Evolutionary conservation across 2,329 filamentous ascomycete genomes (phyloP).

Genomic region (Paraphoma sp.): DNA sequence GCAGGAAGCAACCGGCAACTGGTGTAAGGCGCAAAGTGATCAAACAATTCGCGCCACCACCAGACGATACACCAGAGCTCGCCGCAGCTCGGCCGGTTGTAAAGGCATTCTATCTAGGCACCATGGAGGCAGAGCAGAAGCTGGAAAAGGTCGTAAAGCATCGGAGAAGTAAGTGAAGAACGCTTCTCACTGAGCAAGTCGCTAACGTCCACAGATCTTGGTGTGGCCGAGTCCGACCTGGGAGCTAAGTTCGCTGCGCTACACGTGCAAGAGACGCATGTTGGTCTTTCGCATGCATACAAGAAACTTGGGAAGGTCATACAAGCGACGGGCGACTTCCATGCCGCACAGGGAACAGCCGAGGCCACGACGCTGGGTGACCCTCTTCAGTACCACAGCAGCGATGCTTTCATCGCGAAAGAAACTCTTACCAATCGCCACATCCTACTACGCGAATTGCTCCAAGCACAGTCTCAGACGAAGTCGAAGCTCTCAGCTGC

Average conservation of each 20-base stretch:
- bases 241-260: slow-evolving; percentile 88
- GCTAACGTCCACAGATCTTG: slow-evolving; percentile 70
- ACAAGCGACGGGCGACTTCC: slow-evolving; percentile 92
- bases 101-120: slow-evolving; percentile 92
- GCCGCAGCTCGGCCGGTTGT: slow-evolving; percentile 88
- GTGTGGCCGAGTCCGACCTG: slow-evolving; percentile 89
- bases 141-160: slow-evolving; percentile 93
- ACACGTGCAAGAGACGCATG: slow-evolving; percentile 88
- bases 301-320: slow-evolving; percentile 93
- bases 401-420: slow-evolving; percentile 97
- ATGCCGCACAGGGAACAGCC: slow-evolving; percentile 93
- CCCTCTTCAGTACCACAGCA: slow-evolving; percentile 91
- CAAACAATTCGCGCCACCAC: slow-evolving; percentile 97
- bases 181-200: neutral
- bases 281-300: slow-evolving; percentile 86
- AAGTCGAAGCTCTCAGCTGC: slow-evolving; percentile 84
- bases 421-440: slow-evolving; percentile 97
- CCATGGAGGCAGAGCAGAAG: slow-evolving; percentile 97
- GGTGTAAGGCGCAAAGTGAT: slow-evolving; percentile 93
- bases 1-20: slow-evolving; percentile 95
- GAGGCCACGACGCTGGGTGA: slow-evolving; percentile 95
- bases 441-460: slow-evolving; percentile 89
- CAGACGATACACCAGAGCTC: slow-evolving; percentile 95
- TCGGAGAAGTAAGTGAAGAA: slow-evolving; percentile 71
- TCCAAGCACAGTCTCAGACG: slow-evolving; percentile 87